Evolutionary conservation across 1,139 yeast genomes (phyloP).

Genomic region (Candida albicans): DNA sequence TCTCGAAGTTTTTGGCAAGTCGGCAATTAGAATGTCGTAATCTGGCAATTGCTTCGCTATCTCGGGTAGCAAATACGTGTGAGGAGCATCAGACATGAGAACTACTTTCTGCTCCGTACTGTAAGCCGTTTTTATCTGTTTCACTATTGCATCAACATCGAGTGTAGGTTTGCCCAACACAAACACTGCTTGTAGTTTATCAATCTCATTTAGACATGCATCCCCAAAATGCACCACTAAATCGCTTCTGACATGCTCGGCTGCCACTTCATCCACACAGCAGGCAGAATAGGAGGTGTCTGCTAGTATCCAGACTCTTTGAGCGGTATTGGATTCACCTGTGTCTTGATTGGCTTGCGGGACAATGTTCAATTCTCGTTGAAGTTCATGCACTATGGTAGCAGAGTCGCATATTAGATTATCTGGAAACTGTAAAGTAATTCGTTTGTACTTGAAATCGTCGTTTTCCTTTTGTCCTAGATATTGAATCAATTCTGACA

Average conservation of each 20-base stretch:
- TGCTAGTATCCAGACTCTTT: slow-evolving; percentile 72
- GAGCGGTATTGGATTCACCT: slow-evolving; percentile 8
- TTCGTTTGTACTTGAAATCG: slow-evolving; percentile 37
- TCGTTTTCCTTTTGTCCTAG: slow-evolving; percentile 25
- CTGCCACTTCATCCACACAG: slow-evolving; percentile 96
- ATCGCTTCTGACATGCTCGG: slow-evolving; percentile 87
- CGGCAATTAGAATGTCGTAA: slow-evolving; percentile 49
- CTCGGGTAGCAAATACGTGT: slow-evolving; percentile 41
- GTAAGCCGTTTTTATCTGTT: slow-evolving; percentile 40
- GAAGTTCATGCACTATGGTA: slow-evolving; percentile 56
- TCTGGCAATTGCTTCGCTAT: slow-evolving; percentile 43
- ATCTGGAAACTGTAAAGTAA: slow-evolving; percentile 93
- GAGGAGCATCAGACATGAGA: slow-evolving; percentile 69
- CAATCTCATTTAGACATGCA: slow-evolving; percentile 83
- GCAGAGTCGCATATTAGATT: slow-evolving; percentile 74
- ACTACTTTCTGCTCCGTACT: slow-evolving; percentile 39
- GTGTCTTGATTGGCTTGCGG: neutral
- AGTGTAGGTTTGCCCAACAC: slow-evolving; percentile 70
- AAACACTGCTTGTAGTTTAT: slow-evolving; percentile 69
- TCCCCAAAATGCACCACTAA: slow-evolving; percentile 91
- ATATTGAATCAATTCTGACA: slow-evolving; percentile 44
- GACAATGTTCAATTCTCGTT: slow-evolving; percentile 17
- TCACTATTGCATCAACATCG: slow-evolving; percentile 32
- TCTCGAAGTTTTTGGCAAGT: slow-evolving; percentile 33
- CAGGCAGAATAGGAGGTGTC: slow-evolving; percentile 96